phyloP scores from a whole-genome alignment of 257 asterid genomes.

The Forsythia viridissima region DNA sequence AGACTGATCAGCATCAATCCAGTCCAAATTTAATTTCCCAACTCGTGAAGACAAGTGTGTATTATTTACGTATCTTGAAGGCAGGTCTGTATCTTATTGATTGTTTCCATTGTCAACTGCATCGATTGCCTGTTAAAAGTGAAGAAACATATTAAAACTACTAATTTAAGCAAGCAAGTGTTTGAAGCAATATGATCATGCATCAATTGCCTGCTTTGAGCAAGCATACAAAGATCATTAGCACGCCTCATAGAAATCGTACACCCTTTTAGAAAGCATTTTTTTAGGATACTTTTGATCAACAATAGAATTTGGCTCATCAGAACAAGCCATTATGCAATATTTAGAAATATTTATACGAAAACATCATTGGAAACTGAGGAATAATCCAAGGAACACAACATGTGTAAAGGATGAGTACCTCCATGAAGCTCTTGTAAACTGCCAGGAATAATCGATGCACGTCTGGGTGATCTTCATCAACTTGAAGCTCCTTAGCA shows the following conservation, averaged over 20 bases:
- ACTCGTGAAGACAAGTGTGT: constrained; percentile 85
- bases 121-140: constrained; percentile 71
- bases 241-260: too few species aligned
- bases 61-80: constrained; percentile 75
- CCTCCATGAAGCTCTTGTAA: constrained; percentile 96
- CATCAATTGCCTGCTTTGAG: too few species aligned
- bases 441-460: constrained; percentile 68
- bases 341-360: too few species aligned
- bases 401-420: constrained; percentile 26
- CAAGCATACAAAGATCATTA: too few species aligned
- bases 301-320: too few species aligned
- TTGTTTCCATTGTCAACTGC: constrained; percentile 86
- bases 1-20: constrained; percentile 83
- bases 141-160: constrained; percentile 1
- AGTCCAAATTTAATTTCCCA: constrained; percentile 78
- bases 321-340: too few species aligned
- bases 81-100: constrained; percentile 81
- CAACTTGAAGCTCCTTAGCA: constrained; percentile 80
- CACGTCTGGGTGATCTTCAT: constrained; percentile 75
- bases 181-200: too few species aligned
- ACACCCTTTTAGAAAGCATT: too few species aligned
- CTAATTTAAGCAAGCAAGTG: not conserved
- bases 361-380: too few species aligned
- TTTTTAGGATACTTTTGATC: too few species aligned
- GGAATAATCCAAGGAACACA: too few species aligned